Base-by-base conservation (phyloP, 768 basidiomycete genomes). In the Naganishia vishniacii region DNA sequence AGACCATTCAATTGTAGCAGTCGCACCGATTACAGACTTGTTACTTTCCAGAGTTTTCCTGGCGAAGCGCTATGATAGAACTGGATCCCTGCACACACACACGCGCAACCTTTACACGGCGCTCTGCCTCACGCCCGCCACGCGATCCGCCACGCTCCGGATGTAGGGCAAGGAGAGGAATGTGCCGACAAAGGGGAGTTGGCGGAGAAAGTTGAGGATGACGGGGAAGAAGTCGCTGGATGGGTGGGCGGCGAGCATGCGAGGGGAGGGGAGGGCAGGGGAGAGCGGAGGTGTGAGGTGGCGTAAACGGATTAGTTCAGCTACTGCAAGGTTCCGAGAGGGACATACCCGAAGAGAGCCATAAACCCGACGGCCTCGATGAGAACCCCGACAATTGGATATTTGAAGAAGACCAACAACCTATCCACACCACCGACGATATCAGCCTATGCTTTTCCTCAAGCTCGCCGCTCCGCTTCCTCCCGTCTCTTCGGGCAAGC, bases 151-250 rank as follows among this genome's bases (percentile, higher is more conserved):
- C 32, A 85, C 94, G 62, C 82, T 82, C 73, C 88, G 81, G 71
- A 98, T 85, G 74, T 89, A 93, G 0, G 95, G 93, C 67, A 98
- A 73, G 4, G 88, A 87, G 49, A 99, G 78, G 67, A 89, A 77
- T 0, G 85, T 89, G 28, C 95, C 94, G 62, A 99, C 83, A 68
- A 95, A 85, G 4, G 95, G 94, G 48, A 98, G 76, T 79, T 97
- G 94, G 62, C 93, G 84, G 67, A 98, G 79, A 82, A 98, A 97
- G n/a, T 91, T 92, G 53, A 99, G 81, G 61, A 99, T 87, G 65
- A 98, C 95, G 6, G 95, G 95, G 84, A 98, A 98, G 82, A 99
- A 99, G 79, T 97, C 94, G 47, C 94, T 98, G 79, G 48, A 67
- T 32, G 46, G 29, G 13, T 16, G 31, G 48, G 26, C 7, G 31